Evolutionary conservation across 345 rosid species (phyloP).

Genomic region (Euphorbia pulcherrima): DNA sequence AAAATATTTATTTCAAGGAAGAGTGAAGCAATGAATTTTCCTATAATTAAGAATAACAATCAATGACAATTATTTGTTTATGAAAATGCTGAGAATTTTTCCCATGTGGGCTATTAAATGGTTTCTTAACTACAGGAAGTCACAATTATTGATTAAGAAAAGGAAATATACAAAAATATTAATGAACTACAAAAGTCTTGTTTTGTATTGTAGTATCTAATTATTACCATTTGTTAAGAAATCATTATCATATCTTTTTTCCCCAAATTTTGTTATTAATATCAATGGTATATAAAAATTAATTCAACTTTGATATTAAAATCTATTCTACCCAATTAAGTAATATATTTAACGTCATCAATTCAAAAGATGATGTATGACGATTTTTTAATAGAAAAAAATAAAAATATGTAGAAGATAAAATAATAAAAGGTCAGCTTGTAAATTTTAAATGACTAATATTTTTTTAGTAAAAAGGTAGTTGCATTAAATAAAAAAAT

Average conservation of each 20-base stretch:
- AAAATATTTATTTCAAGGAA: neutral
- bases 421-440: too few species aligned
- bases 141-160: neutral
- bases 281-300: neutral
- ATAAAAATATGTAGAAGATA: too few species aligned
- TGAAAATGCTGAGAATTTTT: neutral
- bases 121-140: neutral
- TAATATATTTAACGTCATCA: too few species aligned
- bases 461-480: too few species aligned
- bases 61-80: neutral
- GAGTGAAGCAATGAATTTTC: neutral
- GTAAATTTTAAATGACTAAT: too few species aligned
- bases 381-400: too few species aligned
- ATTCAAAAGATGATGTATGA: too few species aligned
- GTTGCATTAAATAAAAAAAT: too few species aligned
- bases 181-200: neutral
- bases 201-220: neutral
- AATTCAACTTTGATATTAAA: neutral
- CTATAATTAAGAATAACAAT: neutral
- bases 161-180: neutral
- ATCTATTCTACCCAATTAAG: too few species aligned
- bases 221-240: neutral
- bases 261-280: neutral
- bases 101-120: neutral
- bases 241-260: conserved; percentile 9